Conservation (phyloP, 2,329 filamentous ascomycete species). For the Acrodontium crateriforme region DNA sequence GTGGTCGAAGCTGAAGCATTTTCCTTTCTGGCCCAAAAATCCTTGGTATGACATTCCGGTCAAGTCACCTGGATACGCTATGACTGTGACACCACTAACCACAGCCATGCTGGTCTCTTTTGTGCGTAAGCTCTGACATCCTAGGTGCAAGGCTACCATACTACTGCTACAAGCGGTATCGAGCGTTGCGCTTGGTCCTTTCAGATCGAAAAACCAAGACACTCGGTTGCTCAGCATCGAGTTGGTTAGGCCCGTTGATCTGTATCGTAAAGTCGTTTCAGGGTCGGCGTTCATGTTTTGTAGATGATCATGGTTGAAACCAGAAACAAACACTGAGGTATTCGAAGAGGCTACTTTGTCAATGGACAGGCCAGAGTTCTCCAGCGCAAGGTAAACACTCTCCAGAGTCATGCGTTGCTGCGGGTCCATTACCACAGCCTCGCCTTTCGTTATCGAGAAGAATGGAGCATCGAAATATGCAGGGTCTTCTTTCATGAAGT, state of each 20-base stretch:
- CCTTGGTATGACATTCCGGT: constrained; percentile 4
- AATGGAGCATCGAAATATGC: constrained; percentile 5
- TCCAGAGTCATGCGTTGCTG: constrained; percentile 20
- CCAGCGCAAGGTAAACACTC: constrained; percentile 20
- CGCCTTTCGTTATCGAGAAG: constrained; percentile 9
- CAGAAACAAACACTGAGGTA: constrained; percentile 2
- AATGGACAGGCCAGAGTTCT: constrained; percentile 6
- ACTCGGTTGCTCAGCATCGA: constrained; percentile 5
- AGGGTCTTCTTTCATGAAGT: constrained; percentile 1
- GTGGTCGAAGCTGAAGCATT: constrained; percentile 15
- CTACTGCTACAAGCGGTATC: constrained; percentile 6
- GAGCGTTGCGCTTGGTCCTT: constrained; percentile 6
- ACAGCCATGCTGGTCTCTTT: constrained; percentile 11
- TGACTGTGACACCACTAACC: constrained; percentile 2
- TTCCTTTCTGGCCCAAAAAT: constrained; percentile 2
- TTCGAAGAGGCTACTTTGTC: constrained; percentile 1
- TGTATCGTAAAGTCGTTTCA: constrained; percentile 1
- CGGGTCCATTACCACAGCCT: constrained; percentile 18
- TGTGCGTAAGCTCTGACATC: constrained; percentile 3
- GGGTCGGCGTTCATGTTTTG: constrained; percentile 1
- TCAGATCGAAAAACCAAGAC: constrained; percentile 7
- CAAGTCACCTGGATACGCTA: constrained; percentile 3
- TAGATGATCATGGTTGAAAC: constrained; percentile 3
- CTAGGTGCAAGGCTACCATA: constrained; percentile 6
- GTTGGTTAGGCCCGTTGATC: constrained; percentile 1